These are phyloP conservation scores for Bisporella sp. DNA, from an alignment of 2,329 filamentous ascomycete species.

Conservation along the genomic window DNA sequence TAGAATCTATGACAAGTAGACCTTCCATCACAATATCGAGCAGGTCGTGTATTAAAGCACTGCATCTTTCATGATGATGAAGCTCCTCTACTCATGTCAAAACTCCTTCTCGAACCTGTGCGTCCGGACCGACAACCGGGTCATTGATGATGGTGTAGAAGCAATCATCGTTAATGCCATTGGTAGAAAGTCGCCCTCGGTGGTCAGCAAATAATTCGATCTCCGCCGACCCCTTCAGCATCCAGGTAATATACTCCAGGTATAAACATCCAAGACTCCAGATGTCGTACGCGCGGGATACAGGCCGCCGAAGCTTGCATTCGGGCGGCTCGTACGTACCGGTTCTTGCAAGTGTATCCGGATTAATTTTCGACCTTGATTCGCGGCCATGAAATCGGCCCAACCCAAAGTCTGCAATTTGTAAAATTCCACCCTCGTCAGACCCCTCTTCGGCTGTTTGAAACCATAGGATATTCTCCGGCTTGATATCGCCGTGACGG, in stretches of 20 bases:
- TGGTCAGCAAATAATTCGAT: constrained; percentile 9
- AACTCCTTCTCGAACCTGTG: constrained; percentile 8
- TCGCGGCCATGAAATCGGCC: constrained; percentile 26
- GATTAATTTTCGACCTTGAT: constrained; percentile 23
- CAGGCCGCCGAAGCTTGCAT: constrained; percentile 18
- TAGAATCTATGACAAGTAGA: constrained; percentile 9
- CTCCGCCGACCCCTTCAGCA: constrained; percentile 19
- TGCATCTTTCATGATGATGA: constrained; percentile 8
- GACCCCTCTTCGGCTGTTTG: constrained; percentile 14
- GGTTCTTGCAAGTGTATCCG: constrained; percentile 7
- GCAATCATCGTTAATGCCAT: constrained; percentile 9
- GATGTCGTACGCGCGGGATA: constrained; percentile 30
- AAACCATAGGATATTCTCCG: constrained; percentile 1
- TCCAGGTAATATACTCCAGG: constrained; percentile 30
- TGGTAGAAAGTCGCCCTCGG: constrained; percentile 1
- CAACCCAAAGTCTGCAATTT: constrained; percentile 1
- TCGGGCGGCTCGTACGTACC: constrained; percentile 34
- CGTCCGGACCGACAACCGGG: background rate
- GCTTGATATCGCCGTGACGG: background rate
- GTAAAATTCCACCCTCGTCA: constrained; percentile 17
- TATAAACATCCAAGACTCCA: constrained; percentile 31
- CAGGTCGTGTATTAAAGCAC: constrained; percentile 8
- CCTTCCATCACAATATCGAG: constrained; percentile 11
- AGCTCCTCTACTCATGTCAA: constrained; percentile 6
- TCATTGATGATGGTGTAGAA: constrained; percentile 11